These are phyloP conservation scores for Biscutella auriculata DNA, from an alignment of 441 rosid genomes.

Conservation along the genomic window DNA sequence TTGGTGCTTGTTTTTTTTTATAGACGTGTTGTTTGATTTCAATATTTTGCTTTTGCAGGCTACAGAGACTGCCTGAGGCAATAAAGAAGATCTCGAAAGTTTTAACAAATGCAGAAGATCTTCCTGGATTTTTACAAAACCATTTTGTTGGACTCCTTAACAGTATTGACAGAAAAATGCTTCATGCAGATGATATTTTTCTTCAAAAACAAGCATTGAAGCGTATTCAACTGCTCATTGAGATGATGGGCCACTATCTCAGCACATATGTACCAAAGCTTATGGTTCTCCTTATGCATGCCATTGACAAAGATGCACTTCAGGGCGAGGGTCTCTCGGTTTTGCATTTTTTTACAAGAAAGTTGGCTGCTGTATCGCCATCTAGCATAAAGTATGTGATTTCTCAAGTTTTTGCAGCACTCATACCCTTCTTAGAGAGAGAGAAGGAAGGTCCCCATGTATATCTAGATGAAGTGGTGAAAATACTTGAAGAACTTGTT, in stretches of 20 bases:
- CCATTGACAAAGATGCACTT: conserved; percentile 73
- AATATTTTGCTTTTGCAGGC: conserved; percentile 35
- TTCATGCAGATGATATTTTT: conserved; percentile 62
- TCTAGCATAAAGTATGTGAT: conserved; percentile 83
- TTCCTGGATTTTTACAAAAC: conserved; percentile 77
- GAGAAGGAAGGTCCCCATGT: conserved; percentile 48
- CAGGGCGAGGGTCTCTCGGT: conserved; percentile 88
- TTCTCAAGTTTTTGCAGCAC: conserved; percentile 95
- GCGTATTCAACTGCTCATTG: conserved; percentile 86
- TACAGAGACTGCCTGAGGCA: conserved; percentile 71
- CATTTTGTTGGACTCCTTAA: conserved; percentile 98
- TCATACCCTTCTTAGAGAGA: conserved; percentile 87
- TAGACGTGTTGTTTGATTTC: conserved; percentile 9
- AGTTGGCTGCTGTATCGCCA: conserved; percentile 67
- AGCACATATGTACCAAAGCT: conserved; percentile 90
- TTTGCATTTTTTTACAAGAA: conserved; percentile 73
- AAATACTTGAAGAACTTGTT: conserved; percentile 87
- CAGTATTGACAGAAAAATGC: conserved; percentile 91
- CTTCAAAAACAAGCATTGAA: conserved; percentile 89
- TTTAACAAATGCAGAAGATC: conserved; percentile 76
- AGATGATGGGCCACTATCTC: conserved; percentile 89
- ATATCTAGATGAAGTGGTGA: conserved; percentile 60
- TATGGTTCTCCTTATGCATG: conserved; percentile 98
- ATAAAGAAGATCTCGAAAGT: conserved; percentile 75
- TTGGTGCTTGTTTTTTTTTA: conserved; percentile 4